Conservation (phyloP, 352 stramenopile species). For the Globisporangium middletonii region DNA sequence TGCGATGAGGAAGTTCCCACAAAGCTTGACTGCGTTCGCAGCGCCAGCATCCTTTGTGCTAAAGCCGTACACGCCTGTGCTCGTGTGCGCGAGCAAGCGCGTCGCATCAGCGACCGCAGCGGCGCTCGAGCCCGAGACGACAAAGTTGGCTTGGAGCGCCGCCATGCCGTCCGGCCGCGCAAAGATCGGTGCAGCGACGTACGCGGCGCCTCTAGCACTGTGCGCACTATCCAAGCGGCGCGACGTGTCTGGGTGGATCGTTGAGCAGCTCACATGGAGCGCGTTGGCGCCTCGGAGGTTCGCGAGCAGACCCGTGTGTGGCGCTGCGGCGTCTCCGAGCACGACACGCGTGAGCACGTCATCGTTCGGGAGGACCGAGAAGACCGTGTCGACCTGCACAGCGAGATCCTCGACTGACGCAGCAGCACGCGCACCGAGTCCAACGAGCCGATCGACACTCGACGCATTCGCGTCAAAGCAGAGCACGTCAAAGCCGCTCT, state of each 20-base stretch:
- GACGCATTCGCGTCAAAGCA: conserved; percentile 51
- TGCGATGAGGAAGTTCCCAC: conserved; percentile 79
- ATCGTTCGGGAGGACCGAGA: conserved; percentile 71
- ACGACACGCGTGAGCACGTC: conserved; percentile 39
- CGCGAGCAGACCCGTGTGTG: conserved; percentile 27
- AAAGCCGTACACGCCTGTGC: conserved; percentile 38
- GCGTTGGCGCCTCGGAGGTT: conserved; percentile 22
- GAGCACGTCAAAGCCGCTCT: conserved; percentile 46
- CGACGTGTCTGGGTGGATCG: conserved; percentile 57
- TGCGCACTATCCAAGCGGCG: conserved; percentile 34
- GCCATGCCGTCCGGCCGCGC: conserved; percentile 66
- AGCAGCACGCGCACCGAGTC: conserved; percentile 27
- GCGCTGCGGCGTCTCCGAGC: conserved; percentile 17
- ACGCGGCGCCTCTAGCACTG: conserved; percentile 21
- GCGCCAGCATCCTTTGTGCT: conserved; percentile 48
- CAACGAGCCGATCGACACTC: conserved; percentile 22
- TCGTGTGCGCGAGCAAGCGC: conserved; percentile 36
- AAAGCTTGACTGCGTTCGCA: conserved; percentile 75
- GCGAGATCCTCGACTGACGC: conserved; percentile 38
- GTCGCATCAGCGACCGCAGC: conserved; percentile 27
- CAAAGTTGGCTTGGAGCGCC: conserved; percentile 60
- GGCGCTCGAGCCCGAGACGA: conserved; percentile 38
- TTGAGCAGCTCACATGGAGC: conserved; percentile 69
- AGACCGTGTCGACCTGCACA: conserved; percentile 27
- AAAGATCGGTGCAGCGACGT: conserved; percentile 64